Percentiles rank a stretch among this genome's conserved stretches.
These are phyloP conservation scores for Penicillium aurantiogriseum DNA, from an alignment of 2,329 filamentous ascomycete species.

Conservation along the genomic window DNA sequence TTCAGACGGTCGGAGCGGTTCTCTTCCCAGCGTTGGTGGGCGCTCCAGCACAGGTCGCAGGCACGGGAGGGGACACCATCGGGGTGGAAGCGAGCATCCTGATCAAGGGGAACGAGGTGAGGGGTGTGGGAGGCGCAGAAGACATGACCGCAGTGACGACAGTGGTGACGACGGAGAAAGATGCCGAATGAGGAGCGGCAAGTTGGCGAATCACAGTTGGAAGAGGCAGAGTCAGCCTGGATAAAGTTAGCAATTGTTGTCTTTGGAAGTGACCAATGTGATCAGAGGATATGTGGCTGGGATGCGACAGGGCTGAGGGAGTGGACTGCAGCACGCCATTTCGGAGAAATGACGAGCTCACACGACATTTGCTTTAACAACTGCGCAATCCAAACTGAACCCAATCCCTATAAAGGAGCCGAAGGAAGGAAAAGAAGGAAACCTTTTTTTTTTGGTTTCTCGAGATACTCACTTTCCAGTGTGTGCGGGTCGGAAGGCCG, in stretches of 20 bases:
- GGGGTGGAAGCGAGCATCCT: constrained; percentile 63
- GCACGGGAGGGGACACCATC: constrained; percentile 55
- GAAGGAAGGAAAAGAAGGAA: not conserved
- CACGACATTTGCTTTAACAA: constrained; percentile 20
- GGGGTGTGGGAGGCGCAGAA: constrained; percentile 62
- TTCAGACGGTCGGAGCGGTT: constrained; percentile 49
- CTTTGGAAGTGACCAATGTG: not conserved
- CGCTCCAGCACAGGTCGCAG: constrained; percentile 61
- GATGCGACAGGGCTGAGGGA: not conserved
- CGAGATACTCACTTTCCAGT: constrained; percentile 61
- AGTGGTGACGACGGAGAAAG: constrained; percentile 64
- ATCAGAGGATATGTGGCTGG: not conserved
- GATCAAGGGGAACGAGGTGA: constrained; percentile 59
- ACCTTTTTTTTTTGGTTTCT: not conserved
- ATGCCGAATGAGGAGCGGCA: constrained; percentile 61
- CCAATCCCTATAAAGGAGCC: constrained; percentile 21
- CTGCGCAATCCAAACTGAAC: constrained; percentile 21
- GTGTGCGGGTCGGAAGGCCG: constrained; percentile 60
- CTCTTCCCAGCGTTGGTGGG: constrained; percentile 58
- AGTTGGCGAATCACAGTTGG: constrained; percentile 56
- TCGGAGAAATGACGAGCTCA: constrained; percentile 19
- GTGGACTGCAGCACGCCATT: constrained; percentile 28
- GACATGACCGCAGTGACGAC: constrained; percentile 64
- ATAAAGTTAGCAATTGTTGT: constrained; percentile 15
- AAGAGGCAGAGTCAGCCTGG: constrained; percentile 58